A percentile compares a stretch with the other conserved stretches of the same genome.
Conservation (phyloP, 2,329 filamentous ascomycete genomes). For the Pleurostoma richardsiae region DNA sequence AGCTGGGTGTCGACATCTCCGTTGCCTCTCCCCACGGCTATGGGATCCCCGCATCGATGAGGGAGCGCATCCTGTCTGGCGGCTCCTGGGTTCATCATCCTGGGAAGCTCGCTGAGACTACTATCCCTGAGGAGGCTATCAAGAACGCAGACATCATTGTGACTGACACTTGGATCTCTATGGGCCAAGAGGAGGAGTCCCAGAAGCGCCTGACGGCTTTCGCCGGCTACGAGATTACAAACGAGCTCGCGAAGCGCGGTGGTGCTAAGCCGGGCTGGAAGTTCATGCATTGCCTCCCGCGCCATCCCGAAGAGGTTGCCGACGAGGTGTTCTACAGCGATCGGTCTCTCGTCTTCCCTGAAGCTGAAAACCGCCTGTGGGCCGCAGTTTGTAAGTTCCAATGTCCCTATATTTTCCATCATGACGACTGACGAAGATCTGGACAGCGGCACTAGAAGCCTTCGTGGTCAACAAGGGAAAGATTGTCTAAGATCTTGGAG, state of each 20-base stretch:
- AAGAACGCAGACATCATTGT: constrained; percentile 84
- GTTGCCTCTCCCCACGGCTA: constrained; percentile 86
- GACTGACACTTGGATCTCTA: constrained; percentile 97
- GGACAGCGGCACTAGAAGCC: constrained; percentile 66
- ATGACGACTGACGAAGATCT: constrained; percentile 1
- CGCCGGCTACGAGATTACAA: constrained; percentile 85
- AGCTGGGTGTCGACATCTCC: constrained; percentile 79
- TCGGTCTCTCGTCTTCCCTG: constrained; percentile 82
- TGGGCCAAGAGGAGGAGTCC: constrained; percentile 91
- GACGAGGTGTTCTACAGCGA: constrained; percentile 92
- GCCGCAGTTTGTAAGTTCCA: constrained; percentile 65
- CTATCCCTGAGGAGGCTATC: constrained; percentile 76
- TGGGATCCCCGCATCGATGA: constrained; percentile 72
- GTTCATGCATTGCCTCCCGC: constrained; percentile 97
- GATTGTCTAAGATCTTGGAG: constrained; percentile 37
- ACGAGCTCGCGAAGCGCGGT: constrained; percentile 74
- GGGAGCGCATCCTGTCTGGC: constrained; percentile 63
- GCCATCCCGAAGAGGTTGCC: constrained; percentile 86
- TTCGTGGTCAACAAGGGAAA: constrained; percentile 95
- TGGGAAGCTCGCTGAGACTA: constrained; percentile 70
- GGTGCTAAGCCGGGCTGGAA: constrained; percentile 88
- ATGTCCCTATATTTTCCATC: neutral
- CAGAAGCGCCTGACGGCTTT: constrained; percentile 76
- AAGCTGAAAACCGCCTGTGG: constrained; percentile 94
- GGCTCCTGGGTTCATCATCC: constrained; percentile 50